phyloP scores from a whole-genome alignment of 768 basidiomycete species.

The Lanmaoa rubissima region DNA sequence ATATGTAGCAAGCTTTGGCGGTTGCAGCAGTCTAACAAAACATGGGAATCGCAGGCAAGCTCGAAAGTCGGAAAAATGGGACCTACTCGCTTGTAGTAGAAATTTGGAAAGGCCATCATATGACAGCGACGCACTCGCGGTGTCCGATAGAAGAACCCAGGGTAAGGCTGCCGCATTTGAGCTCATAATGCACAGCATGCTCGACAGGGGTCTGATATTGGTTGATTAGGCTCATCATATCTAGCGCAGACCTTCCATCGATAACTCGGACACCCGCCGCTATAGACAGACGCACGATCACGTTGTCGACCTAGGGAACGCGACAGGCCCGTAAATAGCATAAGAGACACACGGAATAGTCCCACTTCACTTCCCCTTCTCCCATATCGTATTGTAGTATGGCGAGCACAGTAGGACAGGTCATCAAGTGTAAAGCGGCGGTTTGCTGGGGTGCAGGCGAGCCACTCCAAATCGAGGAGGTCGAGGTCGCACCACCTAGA shows the following conservation, averaged over 20 bases:
- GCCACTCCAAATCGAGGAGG: constrained; percentile 82
- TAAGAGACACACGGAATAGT: not conserved
- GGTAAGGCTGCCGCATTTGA: not conserved
- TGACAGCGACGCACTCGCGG: not conserved
- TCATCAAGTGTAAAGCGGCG: constrained; percentile 85
- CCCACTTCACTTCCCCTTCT: constrained; percentile 12
- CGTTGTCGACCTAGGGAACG: not conserved
- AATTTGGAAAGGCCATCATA: constrained; percentile 71
- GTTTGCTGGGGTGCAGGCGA: constrained; percentile 95
- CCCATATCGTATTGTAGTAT: constrained; percentile 40
- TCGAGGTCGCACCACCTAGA: constrained; percentile 90
- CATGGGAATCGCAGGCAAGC: not conserved
- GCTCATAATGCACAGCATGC: not conserved
- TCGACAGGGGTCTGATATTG: not conserved
- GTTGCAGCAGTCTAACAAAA: constrained; percentile 68
- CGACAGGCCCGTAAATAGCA: not conserved
- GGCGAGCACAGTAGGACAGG: constrained; percentile 73
- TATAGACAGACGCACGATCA: constrained; percentile 1
- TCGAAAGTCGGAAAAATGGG: not conserved
- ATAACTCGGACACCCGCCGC: constrained; percentile 1
- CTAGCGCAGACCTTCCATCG: constrained; percentile 7
- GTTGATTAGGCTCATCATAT: constrained; percentile 1
- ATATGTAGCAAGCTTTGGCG: constrained; percentile 72
- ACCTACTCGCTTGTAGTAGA: constrained; percentile 88
- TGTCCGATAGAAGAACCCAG: too few species aligned